Evolutionary conservation across 208 protist species (phyloP).

Genomic region (Leishmania amazonensis): DNA sequence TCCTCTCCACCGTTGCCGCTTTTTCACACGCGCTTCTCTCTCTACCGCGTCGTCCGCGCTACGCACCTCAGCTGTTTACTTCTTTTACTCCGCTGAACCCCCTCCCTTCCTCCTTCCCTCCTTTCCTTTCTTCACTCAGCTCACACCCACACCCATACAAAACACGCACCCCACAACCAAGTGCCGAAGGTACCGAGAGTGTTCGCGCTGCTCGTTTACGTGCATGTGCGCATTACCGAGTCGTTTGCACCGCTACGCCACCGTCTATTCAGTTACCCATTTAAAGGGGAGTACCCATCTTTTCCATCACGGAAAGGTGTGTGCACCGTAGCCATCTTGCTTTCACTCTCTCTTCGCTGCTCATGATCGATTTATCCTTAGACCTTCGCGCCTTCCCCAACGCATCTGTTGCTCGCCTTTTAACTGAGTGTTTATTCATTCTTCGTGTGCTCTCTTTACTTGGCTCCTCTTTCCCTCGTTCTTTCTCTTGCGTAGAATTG

Average conservation of each 20-base stretch:
- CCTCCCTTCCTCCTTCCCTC: not conserved
- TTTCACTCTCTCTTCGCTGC: slow-evolving; percentile 5
- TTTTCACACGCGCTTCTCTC: not conserved
- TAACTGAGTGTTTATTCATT: not conserved
- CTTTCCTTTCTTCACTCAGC: not conserved
- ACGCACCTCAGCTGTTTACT: not conserved
- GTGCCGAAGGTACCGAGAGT: not conserved
- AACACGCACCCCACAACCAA: not conserved
- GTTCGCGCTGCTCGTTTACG: not conserved
- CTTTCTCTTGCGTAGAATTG: not conserved
- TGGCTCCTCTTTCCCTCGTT: not conserved
- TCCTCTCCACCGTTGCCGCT: not conserved
- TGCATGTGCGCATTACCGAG: slow-evolving; percentile 2
- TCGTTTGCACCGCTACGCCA: not conserved
- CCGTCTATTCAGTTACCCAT: not conserved
- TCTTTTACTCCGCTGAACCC: slow-evolving; percentile 1
- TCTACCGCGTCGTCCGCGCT: not conserved
- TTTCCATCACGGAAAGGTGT: not conserved
- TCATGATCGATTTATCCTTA: slow-evolving; percentile 5
- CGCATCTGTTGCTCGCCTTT: not conserved
- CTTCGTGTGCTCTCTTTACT: not conserved
- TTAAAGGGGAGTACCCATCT: not conserved
- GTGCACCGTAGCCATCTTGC: not conserved
- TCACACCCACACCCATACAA: not conserved
- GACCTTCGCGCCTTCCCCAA: not conserved